These are phyloP conservation scores for Suillus ampliporus DNA, from an alignment of 768 basidiomycete species.

Conservation along the genomic window DNA sequence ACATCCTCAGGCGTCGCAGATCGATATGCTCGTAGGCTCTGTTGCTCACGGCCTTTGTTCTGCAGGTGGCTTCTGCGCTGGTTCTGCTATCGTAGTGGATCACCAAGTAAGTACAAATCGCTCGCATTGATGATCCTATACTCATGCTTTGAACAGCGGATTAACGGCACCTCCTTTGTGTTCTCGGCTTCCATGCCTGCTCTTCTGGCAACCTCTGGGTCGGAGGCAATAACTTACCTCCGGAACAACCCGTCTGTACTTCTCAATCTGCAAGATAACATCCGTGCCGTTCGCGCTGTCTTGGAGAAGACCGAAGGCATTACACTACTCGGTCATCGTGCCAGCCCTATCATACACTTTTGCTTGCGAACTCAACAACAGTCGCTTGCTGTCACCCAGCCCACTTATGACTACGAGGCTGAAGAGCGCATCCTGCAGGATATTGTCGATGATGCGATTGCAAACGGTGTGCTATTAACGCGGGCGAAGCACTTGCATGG, in stretches of 20 bases:
- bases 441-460: conserved; percentile 85
- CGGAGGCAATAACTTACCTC: conserved; percentile 83
- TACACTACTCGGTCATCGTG: conserved; percentile 82
- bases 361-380: conserved; percentile 51
- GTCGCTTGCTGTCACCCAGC: conserved; percentile 26
- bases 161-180: conserved; percentile 94
- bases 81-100: conserved; percentile 78
- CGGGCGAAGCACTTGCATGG: conserved; percentile 80
- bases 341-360: conserved; percentile 90
- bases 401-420: conserved; percentile 52
- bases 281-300: conserved; percentile 74
- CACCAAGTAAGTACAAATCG: conserved; percentile 68
- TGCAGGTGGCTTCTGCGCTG: conserved; percentile 94
- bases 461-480: conserved; percentile 85
- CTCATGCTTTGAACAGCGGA: conserved; percentile 58
- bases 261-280: conserved; percentile 78
- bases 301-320: conserved; percentile 85
- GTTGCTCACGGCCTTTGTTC: conserved; percentile 84
- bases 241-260: conserved; percentile 78
- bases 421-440: conserved; percentile 91
- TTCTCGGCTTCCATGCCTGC: conserved; percentile 96
- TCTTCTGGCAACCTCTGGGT: conserved; percentile 85
- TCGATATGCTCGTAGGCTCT: conserved; percentile 96
- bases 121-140: neutral
- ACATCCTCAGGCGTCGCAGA: conserved; percentile 70